phyloP scores from a whole-genome alignment of 305 asterid species.

The Fraxinus ornus region DNA sequence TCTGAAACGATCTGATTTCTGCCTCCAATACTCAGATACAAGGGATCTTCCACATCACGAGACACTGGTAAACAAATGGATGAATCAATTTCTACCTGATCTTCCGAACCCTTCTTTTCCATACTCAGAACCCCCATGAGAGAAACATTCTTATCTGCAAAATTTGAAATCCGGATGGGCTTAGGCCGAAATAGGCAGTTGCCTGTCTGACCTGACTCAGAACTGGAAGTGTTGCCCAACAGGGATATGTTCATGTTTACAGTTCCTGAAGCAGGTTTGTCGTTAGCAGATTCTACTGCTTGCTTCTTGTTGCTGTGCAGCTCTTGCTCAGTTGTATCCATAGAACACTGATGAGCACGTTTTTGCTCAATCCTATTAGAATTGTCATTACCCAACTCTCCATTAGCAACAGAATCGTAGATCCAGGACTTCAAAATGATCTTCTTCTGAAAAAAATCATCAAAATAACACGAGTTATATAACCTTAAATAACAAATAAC shows the following conservation, averaged over 20 bases:
- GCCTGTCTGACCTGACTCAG: neutral
- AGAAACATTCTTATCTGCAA: slow-evolving; percentile 32
- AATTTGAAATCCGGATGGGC: slow-evolving; percentile 28
- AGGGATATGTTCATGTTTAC: slow-evolving; percentile 34
- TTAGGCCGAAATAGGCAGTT: neutral
- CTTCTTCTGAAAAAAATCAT: slow-evolving; percentile 52
- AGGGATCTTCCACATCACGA: slow-evolving; percentile 37
- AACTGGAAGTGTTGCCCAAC: slow-evolving; percentile 37
- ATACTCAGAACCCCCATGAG: slow-evolving; percentile 29
- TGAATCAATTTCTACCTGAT: slow-evolving; percentile 37
- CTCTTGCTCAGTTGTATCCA: slow-evolving; percentile 42
- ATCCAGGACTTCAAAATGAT: slow-evolving; percentile 42
- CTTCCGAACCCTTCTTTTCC: slow-evolving; percentile 26
- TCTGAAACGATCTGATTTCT: slow-evolving; percentile 37
- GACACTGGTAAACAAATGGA: slow-evolving; percentile 41
- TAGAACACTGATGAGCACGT: slow-evolving; percentile 45
- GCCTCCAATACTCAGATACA: slow-evolving; percentile 36
- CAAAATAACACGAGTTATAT: slow-evolving; percentile 21
- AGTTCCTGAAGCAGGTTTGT: slow-evolving; percentile 29
- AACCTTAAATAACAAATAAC: neutral
- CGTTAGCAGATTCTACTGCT: slow-evolving; percentile 41
- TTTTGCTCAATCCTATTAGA: slow-evolving; percentile 50
- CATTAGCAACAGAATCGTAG: slow-evolving; percentile 43
- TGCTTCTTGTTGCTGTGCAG: slow-evolving; percentile 52
- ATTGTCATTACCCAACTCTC: slow-evolving; percentile 36